Evolutionary conservation across 2,329 filamentous ascomycete species (phyloP).

Genomic region (Fusarium musae): DNA sequence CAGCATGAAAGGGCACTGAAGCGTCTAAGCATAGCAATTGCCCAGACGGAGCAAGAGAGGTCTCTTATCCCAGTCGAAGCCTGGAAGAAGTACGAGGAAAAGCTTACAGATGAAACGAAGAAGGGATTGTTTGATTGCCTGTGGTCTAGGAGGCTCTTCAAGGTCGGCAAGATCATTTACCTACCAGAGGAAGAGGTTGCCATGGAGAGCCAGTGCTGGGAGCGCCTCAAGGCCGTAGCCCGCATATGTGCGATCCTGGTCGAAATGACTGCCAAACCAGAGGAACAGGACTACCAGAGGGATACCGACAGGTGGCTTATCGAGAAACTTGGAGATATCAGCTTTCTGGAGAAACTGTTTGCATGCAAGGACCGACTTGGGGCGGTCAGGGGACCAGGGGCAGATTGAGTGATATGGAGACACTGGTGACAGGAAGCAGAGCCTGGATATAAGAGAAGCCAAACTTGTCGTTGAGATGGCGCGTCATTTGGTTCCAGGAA

Average conservation of each 20-base stretch:
- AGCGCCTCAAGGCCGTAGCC: slow-evolving; percentile 41
- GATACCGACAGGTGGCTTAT: slow-evolving; percentile 40
- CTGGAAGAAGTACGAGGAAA: slow-evolving; percentile 39
- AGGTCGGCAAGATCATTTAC: slow-evolving; percentile 43
- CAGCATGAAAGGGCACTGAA: slow-evolving; percentile 8
- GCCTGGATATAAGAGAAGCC: not conserved
- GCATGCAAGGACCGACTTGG: slow-evolving; percentile 7
- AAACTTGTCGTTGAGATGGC: not conserved
- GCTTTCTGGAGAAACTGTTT: slow-evolving; percentile 35
- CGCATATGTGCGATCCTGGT: slow-evolving; percentile 44
- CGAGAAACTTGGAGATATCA: slow-evolving; percentile 41
- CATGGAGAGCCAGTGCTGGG: slow-evolving; percentile 39
- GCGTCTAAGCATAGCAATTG: slow-evolving; percentile 11
- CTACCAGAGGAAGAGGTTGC: slow-evolving; percentile 45
- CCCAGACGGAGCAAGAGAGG: slow-evolving; percentile 14
- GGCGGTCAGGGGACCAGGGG: not conserved
- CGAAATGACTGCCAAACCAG: slow-evolving; percentile 33
- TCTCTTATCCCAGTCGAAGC: slow-evolving; percentile 32
- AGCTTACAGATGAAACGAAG: slow-evolving; percentile 33
- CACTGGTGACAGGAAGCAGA: not conserved
- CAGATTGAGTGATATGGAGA: not conserved
- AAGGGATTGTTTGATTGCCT: slow-evolving; percentile 14
- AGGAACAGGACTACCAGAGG: slow-evolving; percentile 33
- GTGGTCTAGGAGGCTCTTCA: slow-evolving; percentile 37
- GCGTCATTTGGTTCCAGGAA: not conserved